These are phyloP conservation scores for Starmerella khaoyaiensis DNA, from an alignment of 805 yeast species.

Conservation along the genomic window DNA sequence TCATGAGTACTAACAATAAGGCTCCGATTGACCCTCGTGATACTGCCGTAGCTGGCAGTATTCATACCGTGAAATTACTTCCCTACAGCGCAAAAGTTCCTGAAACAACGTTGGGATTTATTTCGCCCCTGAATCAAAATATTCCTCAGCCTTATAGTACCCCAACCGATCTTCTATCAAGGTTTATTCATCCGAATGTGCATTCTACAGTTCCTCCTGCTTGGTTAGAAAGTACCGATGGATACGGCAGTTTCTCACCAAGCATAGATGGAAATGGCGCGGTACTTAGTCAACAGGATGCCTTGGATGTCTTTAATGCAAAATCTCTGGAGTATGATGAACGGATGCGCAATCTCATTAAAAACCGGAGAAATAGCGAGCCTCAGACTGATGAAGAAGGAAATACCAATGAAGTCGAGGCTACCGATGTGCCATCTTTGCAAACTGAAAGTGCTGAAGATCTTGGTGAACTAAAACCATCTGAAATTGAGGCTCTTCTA, in stretches of 20 bases:
- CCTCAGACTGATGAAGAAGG: not conserved
- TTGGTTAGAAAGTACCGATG: slow-evolving; percentile 44
- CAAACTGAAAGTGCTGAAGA: not conserved
- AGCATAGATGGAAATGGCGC: slow-evolving; percentile 45
- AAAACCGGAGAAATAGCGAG: too few relatives aligned
- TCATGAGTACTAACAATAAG: slow-evolving; percentile 56
- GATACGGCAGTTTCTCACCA: slow-evolving; percentile 52
- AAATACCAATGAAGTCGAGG: not conserved
- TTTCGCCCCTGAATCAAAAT: slow-evolving; percentile 35
- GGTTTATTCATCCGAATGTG: slow-evolving; percentile 28
- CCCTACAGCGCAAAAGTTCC: slow-evolving; percentile 37
- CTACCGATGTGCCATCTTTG: not conserved
- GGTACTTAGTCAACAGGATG: slow-evolving; percentile 16
- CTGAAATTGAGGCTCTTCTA: slow-evolving; percentile 28
- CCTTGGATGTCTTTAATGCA: slow-evolving; percentile 17
- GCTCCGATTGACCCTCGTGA: slow-evolving; percentile 68
- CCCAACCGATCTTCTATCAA: slow-evolving; percentile 39
- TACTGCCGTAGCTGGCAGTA: slow-evolving; percentile 52
- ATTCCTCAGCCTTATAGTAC: slow-evolving; percentile 39
- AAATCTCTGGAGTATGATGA: slow-evolving; percentile 2
- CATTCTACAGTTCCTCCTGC: slow-evolving; percentile 46
- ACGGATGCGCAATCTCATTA: too few relatives aligned
- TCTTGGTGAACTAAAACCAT: not conserved
- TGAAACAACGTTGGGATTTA: slow-evolving; percentile 28
- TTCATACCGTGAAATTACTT: slow-evolving; percentile 51